Base-by-base conservation (phyloP, 1,284 basidiomycete species). In the Acaromyces ingoldii region DNA sequence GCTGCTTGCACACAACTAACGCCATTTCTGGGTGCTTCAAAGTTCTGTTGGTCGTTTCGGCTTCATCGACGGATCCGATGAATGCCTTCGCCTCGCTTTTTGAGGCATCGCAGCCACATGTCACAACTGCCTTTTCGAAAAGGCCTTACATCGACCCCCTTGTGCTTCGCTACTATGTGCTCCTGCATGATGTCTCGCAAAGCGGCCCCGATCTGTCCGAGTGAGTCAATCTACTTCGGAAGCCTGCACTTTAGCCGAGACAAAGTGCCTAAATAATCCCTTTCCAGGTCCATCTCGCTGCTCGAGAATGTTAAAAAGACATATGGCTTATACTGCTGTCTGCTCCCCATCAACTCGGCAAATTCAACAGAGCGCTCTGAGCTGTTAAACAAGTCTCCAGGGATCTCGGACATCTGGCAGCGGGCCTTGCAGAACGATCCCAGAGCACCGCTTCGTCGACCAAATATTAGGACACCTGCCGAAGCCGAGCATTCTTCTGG, bases 241-340 rank as follows among this genome's bases (percentile, higher is more conserved):
- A 10, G 6, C 4, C 7, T 7, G 36, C 19, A 21, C n/a, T 24
- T 36, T 4, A 48, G 10, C 11, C 19, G 6, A 9, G 21, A 47
- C 29, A 34, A 34, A 17, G 17, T 45, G 10, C 26, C 41, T 19
- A 15, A 7, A n/a, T 49, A n/a, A 6, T 46, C 21, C 25, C 11
- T 25, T 2, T 29, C 9, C 50, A 55, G 55, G 6, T 70, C 68
- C 1, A 55, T 60, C 33, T 58, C 58, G 25, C 48, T 76, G 3
- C 43, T 76, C 6, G 68, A 72, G 13, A 57, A 65, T 21, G 55
- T 76, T 38, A 65, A 66, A 11, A 62, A 55, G 51, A 65, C 64
- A 13, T 76, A 76, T 50, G 74, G 74, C 6, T 34, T 76, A 1
- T 66, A 76, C 39, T 74, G 67, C 38, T 69, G 68, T 29, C 37